These are phyloP conservation scores for Cerioporus squamosus DNA, from an alignment of 1,284 basidiomycete genomes.

Conservation along the genomic window DNA sequence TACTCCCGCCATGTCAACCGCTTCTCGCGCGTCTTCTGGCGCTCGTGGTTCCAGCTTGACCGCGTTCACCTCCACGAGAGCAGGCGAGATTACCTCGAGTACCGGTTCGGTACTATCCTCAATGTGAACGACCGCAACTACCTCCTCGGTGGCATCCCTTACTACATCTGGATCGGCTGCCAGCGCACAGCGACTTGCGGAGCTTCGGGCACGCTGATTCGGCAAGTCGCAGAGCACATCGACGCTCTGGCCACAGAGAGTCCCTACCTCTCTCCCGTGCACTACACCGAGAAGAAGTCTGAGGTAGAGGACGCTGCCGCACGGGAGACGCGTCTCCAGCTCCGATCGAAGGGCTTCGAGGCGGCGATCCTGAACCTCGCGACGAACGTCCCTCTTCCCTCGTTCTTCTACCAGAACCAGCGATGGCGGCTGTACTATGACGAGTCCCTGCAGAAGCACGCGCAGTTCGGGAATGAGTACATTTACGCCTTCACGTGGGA, in stretches of 20 bases:
- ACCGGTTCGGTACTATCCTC: slow-evolving; percentile 27
- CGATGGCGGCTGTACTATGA: slow-evolving; percentile 29
- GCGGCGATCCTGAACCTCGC: slow-evolving; percentile 28
- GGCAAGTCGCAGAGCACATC: slow-evolving; percentile 24
- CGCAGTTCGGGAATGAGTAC: slow-evolving; percentile 26
- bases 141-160: slow-evolving; percentile 24
- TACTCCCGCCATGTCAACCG: slow-evolving; percentile 26
- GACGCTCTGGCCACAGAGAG: slow-evolving; percentile 26
- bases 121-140: slow-evolving; percentile 26
- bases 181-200: slow-evolving; percentile 24
- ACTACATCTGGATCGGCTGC: slow-evolving; percentile 27
- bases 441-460: slow-evolving; percentile 26
- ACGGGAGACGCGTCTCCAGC: slow-evolving; percentile 18
- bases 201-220: slow-evolving; percentile 7
- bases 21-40: slow-evolving; percentile 27
- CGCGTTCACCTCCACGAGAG: slow-evolving; percentile 26
- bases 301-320: slow-evolving; percentile 18
- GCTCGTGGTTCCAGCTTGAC: slow-evolving; percentile 27
- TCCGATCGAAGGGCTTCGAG: slow-evolving; percentile 29
- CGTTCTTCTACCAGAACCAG: slow-evolving; percentile 28
- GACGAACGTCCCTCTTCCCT: slow-evolving; percentile 27
- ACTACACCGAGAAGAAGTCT: slow-evolving; percentile 18
- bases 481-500: slow-evolving; percentile 30
- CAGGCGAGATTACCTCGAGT: slow-evolving; percentile 27
- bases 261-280: slow-evolving; percentile 25